Evolutionary conservation across 495 filamentous ascomycete species (phyloP), one percentile per base, ranked within the genome.

Genomic region (Cryomyces minteri): DNA sequence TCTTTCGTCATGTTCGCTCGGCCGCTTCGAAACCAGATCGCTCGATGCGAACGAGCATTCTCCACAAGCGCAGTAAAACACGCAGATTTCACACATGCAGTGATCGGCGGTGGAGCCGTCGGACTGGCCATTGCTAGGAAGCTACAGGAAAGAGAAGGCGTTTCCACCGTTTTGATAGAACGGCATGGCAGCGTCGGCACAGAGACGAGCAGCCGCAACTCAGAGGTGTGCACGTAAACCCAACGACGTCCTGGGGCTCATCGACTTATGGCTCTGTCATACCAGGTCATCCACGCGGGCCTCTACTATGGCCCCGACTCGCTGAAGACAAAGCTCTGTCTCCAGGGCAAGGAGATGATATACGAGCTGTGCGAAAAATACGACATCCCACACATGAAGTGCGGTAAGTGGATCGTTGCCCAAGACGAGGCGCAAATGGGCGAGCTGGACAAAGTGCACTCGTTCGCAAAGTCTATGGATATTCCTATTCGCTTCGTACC

Each of bases 371-470:
- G 88, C 68, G 55, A 64, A 1, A 59, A 63, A 14, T 62, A 82
- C 55, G 50, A 56, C 36, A 80, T 96, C 43, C 79, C 80, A 0
- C 71, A 87, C 65, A 66, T 66, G 47, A 80, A 79, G 56, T 78
- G 72, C 14, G 86, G 85, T 39, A 98, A 98, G 69, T 94, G 92
- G 86, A 79, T 98, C 52, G 79, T 98, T 0, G 88, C 90, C 2
- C 92, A 98, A 63, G 77, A 73, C 41, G 63, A 66, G 6, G 61
- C 66, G 34, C 82, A 95, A 58, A 74, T 71, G 62, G 72, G 68
- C 29, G 74, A 70, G 0, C 72, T 87, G 2, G 56, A 82, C 39
- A 68, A 67, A 10, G 62, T 90, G 11, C 77, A 88, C 55, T 65
- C 66, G 9, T 78, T 81, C 43, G 79, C 85, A 12, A 60, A 67